phyloP scores from a whole-genome alignment of 345 rosid species.

The Xanthoceras sorbifolium region DNA sequence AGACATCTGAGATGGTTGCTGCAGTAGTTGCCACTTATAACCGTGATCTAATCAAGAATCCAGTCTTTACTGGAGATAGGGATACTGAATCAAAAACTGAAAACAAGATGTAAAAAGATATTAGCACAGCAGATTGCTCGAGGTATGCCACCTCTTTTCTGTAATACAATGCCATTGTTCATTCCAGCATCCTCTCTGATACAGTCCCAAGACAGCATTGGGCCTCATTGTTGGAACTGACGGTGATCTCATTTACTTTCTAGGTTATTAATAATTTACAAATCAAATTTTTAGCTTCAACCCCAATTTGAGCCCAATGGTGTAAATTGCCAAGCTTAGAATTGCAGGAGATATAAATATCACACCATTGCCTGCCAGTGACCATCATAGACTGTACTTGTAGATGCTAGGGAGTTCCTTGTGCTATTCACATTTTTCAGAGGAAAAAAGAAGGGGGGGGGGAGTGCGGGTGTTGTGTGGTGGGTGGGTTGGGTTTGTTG shows the following conservation, averaged over 20 bases:
- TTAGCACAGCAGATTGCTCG: conserved; percentile 16
- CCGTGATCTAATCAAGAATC: conserved; percentile 39
- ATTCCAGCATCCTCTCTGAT: conserved; percentile 18
- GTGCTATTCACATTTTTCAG: conserved; percentile 16
- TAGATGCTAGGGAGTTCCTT: conserved; percentile 23
- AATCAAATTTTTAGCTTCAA: conserved; percentile 20
- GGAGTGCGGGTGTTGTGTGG: background rate
- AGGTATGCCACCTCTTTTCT: conserved; percentile 26
- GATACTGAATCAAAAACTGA: conserved; percentile 41
- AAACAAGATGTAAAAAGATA: conserved; percentile 23
- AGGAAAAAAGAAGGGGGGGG: conserved; percentile 9
- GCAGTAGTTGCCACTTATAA: conserved; percentile 28
- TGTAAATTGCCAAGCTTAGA: conserved; percentile 29
- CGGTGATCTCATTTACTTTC: conserved; percentile 25
- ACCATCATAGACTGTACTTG: conserved; percentile 22
- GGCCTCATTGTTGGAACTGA: conserved; percentile 28
- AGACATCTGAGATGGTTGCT: conserved; percentile 36
- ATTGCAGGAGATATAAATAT: conserved; percentile 23
- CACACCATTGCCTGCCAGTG: conserved; percentile 15
- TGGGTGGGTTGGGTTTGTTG: too few relatives aligned
- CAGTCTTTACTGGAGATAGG: conserved; percentile 45
- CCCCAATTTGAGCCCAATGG: conserved; percentile 26
- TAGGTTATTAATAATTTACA: conserved; percentile 20
- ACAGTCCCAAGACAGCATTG: conserved; percentile 12
- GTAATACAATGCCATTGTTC: conserved; percentile 7